phyloP scores from a whole-genome alignment of 1,284 basidiomycete species.

The Stereum hirsutum region DNA sequence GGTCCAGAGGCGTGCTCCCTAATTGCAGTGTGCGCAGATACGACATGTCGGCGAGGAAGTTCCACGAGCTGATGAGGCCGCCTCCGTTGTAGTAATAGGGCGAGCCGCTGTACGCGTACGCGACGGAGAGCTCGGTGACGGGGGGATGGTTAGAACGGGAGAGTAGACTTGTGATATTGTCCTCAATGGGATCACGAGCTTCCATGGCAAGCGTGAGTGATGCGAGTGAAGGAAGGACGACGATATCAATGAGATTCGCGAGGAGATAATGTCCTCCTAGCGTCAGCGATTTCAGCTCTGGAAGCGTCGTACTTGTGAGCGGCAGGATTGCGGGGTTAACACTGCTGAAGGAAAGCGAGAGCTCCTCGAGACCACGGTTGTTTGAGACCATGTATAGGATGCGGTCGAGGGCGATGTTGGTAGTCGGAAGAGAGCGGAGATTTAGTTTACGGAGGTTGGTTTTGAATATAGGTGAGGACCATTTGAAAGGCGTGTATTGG shows the following conservation, averaged over 20 bases:
- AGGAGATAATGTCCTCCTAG: constrained; percentile 62
- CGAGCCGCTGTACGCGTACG: constrained; percentile 35
- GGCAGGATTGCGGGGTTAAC: constrained; percentile 55
- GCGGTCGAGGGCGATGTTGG: constrained; percentile 53
- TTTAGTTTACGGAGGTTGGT: constrained; percentile 46
- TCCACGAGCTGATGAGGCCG: constrained; percentile 34
- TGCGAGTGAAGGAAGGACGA: constrained; percentile 45
- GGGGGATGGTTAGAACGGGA: constrained; percentile 46
- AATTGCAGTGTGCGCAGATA: constrained; percentile 47
- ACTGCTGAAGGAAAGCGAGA: constrained; percentile 51
- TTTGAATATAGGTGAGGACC: constrained; percentile 58
- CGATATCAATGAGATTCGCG: constrained; percentile 47
- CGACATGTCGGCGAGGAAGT: constrained; percentile 35
- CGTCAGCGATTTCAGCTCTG: constrained; percentile 40
- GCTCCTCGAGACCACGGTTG: constrained; percentile 43
- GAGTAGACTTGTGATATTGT: constrained; percentile 48
- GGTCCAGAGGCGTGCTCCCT: constrained; percentile 54
- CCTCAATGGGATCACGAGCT: constrained; percentile 58
- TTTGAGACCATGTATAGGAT: constrained; percentile 49
- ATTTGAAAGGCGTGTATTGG: constrained; percentile 65
- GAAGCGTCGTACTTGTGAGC: constrained; percentile 37
- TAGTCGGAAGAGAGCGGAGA: constrained; percentile 53
- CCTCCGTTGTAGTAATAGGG: constrained; percentile 33
- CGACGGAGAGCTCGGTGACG: constrained; percentile 46
- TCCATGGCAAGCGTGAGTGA: constrained; percentile 57